Base-by-base conservation (phyloP, 768 basidiomycete species). In the Leccinum longicurvipes region DNA sequence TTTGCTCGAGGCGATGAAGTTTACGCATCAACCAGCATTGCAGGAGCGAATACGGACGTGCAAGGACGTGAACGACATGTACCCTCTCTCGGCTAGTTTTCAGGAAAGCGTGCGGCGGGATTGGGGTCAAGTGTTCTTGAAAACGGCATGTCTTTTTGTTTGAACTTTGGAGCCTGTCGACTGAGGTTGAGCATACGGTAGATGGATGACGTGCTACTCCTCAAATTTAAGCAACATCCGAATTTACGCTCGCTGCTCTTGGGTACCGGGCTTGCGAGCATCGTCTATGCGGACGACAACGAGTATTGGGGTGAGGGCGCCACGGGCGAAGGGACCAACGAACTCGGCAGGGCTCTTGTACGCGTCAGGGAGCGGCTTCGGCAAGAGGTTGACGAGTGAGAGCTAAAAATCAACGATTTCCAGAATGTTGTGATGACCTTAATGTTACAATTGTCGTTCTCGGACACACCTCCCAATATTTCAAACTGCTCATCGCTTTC, bases 1-100 rank as follows among this genome's bases (percentile, higher is more conserved):
- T 60, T 76, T 92, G n/a, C 79, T 83, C 52, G 88, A 92, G 69
- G 88, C 89, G 9, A 73, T 87, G 64, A 87, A 87, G 67, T 92
- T 83, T 67, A 63, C 82, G 34, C 67, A 74, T 21, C 73, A 74
- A 3, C 81, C 80, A 0, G 78, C 80, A 0, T 61, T 87, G 17
- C 82, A 83, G 11, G 83, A 88, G 53, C 61, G 63, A 27, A 85
- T 91, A 54, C 76, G 87, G 51, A 62, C 57, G 12, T 73, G 72
- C 56, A 64, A 63, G n/a, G 74, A 67, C 23, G 69, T 72, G n/a
- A 68, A 69, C 42, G 74, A 77, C 14, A 77, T 74, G 71, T 68
- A 67, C 15, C 66, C 63, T 4, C 64, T 78, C 47, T 72, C 74
- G 45, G 65, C 64, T 10, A 60, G 68, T 15, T 54, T 66, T 25